Evolutionary conservation across 2,329 filamentous ascomycete genomes (phyloP).

Genomic region (Elsinoe fawcettii): DNA sequence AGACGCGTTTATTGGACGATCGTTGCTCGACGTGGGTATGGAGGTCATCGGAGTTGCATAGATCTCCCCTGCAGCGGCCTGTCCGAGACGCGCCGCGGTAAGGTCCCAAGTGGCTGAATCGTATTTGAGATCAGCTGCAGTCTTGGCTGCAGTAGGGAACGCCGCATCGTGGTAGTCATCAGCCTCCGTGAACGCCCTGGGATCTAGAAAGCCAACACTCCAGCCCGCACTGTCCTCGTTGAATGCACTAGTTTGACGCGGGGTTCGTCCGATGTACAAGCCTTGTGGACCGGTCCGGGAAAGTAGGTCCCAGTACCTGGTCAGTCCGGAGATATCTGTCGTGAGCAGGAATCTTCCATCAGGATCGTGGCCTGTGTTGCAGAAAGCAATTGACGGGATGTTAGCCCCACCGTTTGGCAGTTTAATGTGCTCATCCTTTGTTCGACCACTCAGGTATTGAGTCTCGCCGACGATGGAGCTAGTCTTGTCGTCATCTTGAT

Average conservation of each 20-base stretch:
- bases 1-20: neutral
- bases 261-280: slow-evolving; percentile 1
- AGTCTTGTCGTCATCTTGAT: slow-evolving; percentile 12
- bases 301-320: slow-evolving; percentile 42
- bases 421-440: slow-evolving; percentile 25
- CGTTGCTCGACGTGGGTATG: neutral
- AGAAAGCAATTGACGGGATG: slow-evolving; percentile 52
- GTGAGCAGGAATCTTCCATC: slow-evolving; percentile 50
- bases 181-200: slow-evolving; percentile 27
- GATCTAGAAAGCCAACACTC: slow-evolving; percentile 33
- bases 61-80: neutral
- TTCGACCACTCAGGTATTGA: neutral
- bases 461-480: neutral
- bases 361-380: slow-evolving; percentile 50
- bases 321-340: slow-evolving; percentile 47
- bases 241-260: slow-evolving; percentile 17
- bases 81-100: slow-evolving; percentile 8
- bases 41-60: neutral
- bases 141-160: neutral
- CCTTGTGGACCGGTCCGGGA: slow-evolving; percentile 2
- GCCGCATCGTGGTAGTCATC: slow-evolving; percentile 14
- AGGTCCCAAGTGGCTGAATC: slow-evolving; percentile 5
- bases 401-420: slow-evolving; percentile 36
- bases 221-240: slow-evolving; percentile 31
- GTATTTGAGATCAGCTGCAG: neutral